Evolutionary conservation across 2,329 filamentous ascomycete species (phyloP), one percentile per base, ranked within the genome.

Genomic region (Fusarium nurragi): DNA sequence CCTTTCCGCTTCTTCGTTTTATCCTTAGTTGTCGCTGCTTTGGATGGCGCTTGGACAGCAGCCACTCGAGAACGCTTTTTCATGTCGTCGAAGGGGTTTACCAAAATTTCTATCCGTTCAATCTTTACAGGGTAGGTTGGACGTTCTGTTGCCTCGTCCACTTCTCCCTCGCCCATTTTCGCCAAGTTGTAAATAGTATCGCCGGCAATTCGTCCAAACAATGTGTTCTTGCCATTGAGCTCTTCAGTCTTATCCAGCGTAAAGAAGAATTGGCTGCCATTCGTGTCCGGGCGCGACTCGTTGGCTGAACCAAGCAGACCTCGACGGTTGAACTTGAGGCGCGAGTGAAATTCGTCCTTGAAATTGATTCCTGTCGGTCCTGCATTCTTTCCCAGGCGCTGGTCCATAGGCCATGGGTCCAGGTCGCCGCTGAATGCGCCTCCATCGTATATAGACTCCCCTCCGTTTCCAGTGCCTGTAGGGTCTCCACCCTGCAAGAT

Each of bases 261-360:
- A 62, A 99, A 89, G 81, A 99, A 99, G 83, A 98, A 98, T 77
- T 99, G 95, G 76, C 93, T 97, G 30, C 93, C 92, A 79, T 98
- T 98, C 52, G 91, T 91, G 72, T 94, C 84, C 26, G 86, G 85
- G 48, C 80, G 81, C 41, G 93, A 90, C 61, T 91, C 90, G 77
- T 98, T 98, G 25, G 95, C 95, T 93, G 98, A 97, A n/a, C 92
- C 95, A 70, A 99, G 79, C 70, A 98, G 79, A 0, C 95, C 95
- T 60, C 95, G 85, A 44, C 95, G 85, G 71, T 96, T 98, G 82
- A 95, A 98, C 77, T 96, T 96, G 68, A 99, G 82, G 28, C 95
- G 86, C 70, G 90, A 93, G 77, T 98, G 94, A 68, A 97, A 90
- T 76, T 99, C 95, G 80, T 98, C 94, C 66, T 83, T 88, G 75